Percentiles rank a stretch among this genome's conserved stretches.
These are phyloP conservation scores for Suillus tomentosus DNA, from an alignment of 768 basidiomycete genomes.

Conservation along the genomic window DNA sequence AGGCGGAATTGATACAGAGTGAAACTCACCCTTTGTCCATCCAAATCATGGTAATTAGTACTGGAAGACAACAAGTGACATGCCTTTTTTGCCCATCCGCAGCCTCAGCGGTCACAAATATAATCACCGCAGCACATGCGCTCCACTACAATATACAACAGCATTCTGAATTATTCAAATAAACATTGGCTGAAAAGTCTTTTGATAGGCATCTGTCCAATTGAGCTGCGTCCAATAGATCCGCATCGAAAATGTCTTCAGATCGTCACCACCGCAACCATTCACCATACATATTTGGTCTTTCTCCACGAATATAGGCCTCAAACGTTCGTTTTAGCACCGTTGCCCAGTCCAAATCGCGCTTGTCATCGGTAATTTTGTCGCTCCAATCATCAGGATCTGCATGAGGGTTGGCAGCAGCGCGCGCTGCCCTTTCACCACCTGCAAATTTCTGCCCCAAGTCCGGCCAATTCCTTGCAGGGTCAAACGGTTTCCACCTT, in stretches of 20 bases:
- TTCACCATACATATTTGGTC: conserved; percentile 94
- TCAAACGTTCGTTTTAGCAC: conserved; percentile 96
- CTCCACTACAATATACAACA: background rate
- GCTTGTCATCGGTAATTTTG: conserved; percentile 62
- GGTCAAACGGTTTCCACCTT: conserved; percentile 96
- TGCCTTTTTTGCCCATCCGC: background rate
- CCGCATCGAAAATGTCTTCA: background rate
- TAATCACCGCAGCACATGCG: background rate
- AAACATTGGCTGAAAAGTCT: background rate
- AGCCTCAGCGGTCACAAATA: conserved; percentile 1
- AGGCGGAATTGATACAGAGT: background rate
- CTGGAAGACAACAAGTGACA: too few relatives aligned
- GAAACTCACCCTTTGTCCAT: background rate
- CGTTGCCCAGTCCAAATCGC: conserved; percentile 83
- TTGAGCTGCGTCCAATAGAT: background rate
- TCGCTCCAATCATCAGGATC: conserved; percentile 30
- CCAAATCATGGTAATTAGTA: background rate
- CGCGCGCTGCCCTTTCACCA: conserved; percentile 70
- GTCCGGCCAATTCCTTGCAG: conserved; percentile 86
- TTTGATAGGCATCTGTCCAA: background rate
- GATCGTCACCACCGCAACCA: conserved; percentile 38
- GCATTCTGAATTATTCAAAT: background rate
- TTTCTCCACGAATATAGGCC: conserved; percentile 80
- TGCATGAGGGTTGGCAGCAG: conserved; percentile 21
- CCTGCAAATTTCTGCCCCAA: conserved; percentile 76